Evolutionary conservation across 805 yeast species (phyloP).

Genomic region (Saccharomycopsis lassenensis): DNA sequence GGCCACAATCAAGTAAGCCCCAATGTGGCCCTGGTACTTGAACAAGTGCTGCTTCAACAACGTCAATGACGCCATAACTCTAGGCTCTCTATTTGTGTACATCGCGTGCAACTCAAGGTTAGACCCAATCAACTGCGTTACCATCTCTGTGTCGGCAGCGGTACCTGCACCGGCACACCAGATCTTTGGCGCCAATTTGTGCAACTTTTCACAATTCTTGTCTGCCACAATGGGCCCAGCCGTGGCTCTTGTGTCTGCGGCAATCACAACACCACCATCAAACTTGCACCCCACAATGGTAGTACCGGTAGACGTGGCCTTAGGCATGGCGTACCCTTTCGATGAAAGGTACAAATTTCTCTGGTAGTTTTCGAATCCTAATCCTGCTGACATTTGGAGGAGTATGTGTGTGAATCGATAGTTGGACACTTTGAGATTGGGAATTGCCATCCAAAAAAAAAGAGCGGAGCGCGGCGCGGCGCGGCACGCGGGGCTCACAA

Average conservation of each 20-base stretch:
- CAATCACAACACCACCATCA: conserved; percentile 90
- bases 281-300: conserved; percentile 95
- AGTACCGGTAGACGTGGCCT: conserved; percentile 97
- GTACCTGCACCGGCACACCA: conserved; percentile 99
- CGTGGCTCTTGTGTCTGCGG: conserved; percentile 98
- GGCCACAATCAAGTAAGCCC: conserved; percentile 96
- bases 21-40: conserved; percentile 94
- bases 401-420: background rate
- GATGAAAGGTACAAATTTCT: conserved; percentile 70
- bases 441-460: too few relatives aligned
- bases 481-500: too few relatives aligned
- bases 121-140: conserved; percentile 84
- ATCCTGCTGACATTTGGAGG: conserved; percentile 95
- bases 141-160: conserved; percentile 99
- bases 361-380: conserved; percentile 86
- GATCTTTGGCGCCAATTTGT: conserved; percentile 77
- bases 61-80: conserved; percentile 89
- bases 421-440: background rate
- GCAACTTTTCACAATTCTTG: conserved; percentile 93
- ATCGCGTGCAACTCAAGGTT: conserved; percentile 85
- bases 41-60: conserved; percentile 91
- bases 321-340: conserved; percentile 68
- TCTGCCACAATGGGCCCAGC: conserved; percentile 95
- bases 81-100: conserved; percentile 74
- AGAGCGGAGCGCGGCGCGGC: background rate